These are phyloP conservation scores for Grifola frondosa DNA, from an alignment of 1,284 basidiomycete genomes.

Conservation along the genomic window DNA sequence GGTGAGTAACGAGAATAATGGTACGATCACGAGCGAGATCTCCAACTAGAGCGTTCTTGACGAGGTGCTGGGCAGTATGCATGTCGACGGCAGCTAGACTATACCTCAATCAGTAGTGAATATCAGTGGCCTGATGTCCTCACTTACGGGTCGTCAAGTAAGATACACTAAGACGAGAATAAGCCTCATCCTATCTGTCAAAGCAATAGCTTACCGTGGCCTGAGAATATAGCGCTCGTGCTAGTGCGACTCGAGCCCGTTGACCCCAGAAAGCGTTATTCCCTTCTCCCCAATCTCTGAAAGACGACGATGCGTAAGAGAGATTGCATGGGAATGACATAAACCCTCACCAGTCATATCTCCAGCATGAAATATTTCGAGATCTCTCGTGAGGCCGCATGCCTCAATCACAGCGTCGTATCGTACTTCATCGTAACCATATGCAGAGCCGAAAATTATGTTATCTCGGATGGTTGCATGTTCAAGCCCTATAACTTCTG, in stretches of 20 bases:
- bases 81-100: slow-evolving; percentile 88
- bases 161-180: slow-evolving; percentile 52
- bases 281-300: slow-evolving; percentile 79
- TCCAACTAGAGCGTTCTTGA: slow-evolving; percentile 63
- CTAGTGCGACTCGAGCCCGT: slow-evolving; percentile 73
- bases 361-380: slow-evolving; percentile 76
- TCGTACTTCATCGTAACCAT: slow-evolving; percentile 64
- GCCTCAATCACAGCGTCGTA: slow-evolving; percentile 77
- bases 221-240: slow-evolving; percentile 63
- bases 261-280: slow-evolving; percentile 82
- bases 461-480: slow-evolving; percentile 81
- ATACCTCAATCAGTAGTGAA: slow-evolving; percentile 5
- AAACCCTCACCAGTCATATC: slow-evolving; percentile 68
- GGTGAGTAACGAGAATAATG: slow-evolving; percentile 85
- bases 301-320: not conserved
- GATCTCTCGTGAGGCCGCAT: slow-evolving; percentile 75
- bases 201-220: slow-evolving; percentile 44
- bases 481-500: slow-evolving; percentile 50
- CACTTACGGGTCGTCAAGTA: slow-evolving; percentile 82
- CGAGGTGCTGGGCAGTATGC: slow-evolving; percentile 79
- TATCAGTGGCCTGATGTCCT: not conserved
- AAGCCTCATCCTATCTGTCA: slow-evolving; percentile 1
- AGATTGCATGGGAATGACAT: not conserved
- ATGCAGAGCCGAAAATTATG: slow-evolving; percentile 73
- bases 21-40: slow-evolving; percentile 66